Evolutionary conservation across 2,329 filamentous ascomycete genomes (phyloP), one percentile per base, ranked within the genome.

Genomic region (Lecanicillium sp.): DNA sequence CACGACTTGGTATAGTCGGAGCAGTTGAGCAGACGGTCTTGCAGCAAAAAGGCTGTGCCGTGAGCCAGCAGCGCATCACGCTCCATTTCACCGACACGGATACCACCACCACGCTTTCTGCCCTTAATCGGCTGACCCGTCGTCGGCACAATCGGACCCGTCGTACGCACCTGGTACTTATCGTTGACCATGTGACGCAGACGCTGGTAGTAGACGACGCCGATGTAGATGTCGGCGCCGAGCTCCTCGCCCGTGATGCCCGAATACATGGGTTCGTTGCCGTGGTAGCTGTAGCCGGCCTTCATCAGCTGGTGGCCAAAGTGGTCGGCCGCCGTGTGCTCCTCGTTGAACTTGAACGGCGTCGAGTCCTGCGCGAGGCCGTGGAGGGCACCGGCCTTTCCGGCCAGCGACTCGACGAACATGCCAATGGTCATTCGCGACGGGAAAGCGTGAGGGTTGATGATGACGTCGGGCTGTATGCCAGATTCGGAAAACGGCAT

Each of bases 401-500:
- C 93, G 9, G 93, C 93, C 44, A 98, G 78, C 5, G 90, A 96
- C 72, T 98, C 93, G 62, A 98, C 83, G 68, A 98, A 97, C 88
- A 97, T 97, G 62, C 93, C 93, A 63, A 98, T 98, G 17, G 93
- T 98, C 93, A 98, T 98, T 69, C 93, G 90, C 38, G 91, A 97
- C 7, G 93, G 93, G 78, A 98, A 98, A 62, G 93, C 93, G 77
- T 98, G 93, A 33, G 93, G 93, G 71, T 98, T 98, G 75, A 98
- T 98, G 68, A 98, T 98, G 60, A 95, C 78, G 67, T 98, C 93
- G 9, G 93, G 93, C 62, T 96, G 90, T 52, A 98, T 97, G 46
- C 93, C 93, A 5, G 86, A 87, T 70, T 98, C 93, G 3, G 88
- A 90, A 69, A 97, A 98, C 3, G 93, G 93, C 87, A 98, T 93